Base-by-base conservation (phyloP, 495 filamentous ascomycete species). In the Hyaloscypha bicolor region DNA sequence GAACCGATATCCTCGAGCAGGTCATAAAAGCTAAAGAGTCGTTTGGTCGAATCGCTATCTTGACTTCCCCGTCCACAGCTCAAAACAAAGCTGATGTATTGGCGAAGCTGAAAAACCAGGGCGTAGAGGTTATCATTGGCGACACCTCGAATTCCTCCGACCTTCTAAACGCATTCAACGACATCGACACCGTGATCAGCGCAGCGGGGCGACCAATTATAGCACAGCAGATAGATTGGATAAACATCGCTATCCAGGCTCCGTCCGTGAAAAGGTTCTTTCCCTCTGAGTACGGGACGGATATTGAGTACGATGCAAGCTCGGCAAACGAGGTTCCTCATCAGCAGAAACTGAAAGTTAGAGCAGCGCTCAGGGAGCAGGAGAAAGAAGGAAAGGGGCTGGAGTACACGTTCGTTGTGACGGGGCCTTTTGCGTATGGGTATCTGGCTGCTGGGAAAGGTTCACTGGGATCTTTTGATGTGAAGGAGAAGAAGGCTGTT, bases 221-320 rank as follows among this genome's bases (percentile, higher is more conserved):
- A 8, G 77, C 81, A 4, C 75, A 79, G n/a, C 89, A 91, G 70
- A 84, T 67, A 33, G 12, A 90, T 19, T 89, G 91, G 71, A 83
- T 89, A 65, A 76, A 82, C 0, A 79, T 91, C 0, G 79, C 91
- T n/a, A 12, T 60, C 25, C 31, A 53, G 21, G 55, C 69, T 0
- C 68, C 68, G 1, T 78, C 73, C 51, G 84, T 93, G 22, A 81
- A 86, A 66, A 86, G 86, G 79, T 91, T 92, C 77, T 82, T 90
- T 67, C 89, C 90, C 5, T 90, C 86, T 22, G 90, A 92, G 72
- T 92, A 88, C 71, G 90, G 90, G 65, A 93, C 90, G 0, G 90
- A 92, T 64, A 88, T 92, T 68, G 88, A 89, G 72, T 88, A 91
- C 70, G 77, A 81, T 22, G 78, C 83, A 9, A 78, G 81, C 42